Percentiles rank a stretch among this genome's conserved stretches.
Conservation (phyloP, 179 eudicot species). For the Silene coronaria region DNA sequence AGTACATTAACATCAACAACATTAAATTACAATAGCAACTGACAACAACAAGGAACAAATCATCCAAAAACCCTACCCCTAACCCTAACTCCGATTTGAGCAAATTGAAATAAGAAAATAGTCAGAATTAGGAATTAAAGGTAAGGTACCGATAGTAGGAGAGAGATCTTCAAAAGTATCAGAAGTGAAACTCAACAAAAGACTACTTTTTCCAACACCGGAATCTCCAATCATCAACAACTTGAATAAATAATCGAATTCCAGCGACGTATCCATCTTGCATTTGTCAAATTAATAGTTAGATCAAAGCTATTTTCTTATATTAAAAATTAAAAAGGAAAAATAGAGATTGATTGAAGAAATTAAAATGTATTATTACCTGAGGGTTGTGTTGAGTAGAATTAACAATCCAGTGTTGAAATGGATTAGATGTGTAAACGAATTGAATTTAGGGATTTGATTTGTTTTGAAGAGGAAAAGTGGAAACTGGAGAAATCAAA, state of each 20-base stretch:
- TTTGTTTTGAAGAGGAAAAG: neutral
- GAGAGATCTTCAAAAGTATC: slow-evolving; percentile 39
- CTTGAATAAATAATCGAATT: slow-evolving; percentile 37
- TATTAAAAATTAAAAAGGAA: neutral
- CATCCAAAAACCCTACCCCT: slow-evolving; percentile 4
- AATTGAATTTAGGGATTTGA: slow-evolving; percentile 6
- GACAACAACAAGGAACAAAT: neutral
- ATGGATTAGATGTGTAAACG: neutral
- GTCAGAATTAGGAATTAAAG: neutral
- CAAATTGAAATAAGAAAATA: neutral
- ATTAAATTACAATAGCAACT: neutral
- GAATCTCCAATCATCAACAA: slow-evolving; percentile 38
- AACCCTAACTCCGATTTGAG: neutral
- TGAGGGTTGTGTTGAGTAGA: neutral
- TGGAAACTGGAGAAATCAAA: neutral
- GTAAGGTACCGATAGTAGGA: slow-evolving; percentile 31
- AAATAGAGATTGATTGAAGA: neutral
- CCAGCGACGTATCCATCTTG: slow-evolving; percentile 31
- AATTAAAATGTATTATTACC: neutral
- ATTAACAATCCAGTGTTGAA: neutral
- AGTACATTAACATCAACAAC: neutral
- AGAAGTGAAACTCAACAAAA: slow-evolving; percentile 36
- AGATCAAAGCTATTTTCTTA: no score
- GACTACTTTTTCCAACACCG: slow-evolving; percentile 39
- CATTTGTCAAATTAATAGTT: slow-evolving; percentile 6